Base-by-base conservation (phyloP, 768 basidiomycete species). In the Rhodotorula sphaerocarpa region DNA sequence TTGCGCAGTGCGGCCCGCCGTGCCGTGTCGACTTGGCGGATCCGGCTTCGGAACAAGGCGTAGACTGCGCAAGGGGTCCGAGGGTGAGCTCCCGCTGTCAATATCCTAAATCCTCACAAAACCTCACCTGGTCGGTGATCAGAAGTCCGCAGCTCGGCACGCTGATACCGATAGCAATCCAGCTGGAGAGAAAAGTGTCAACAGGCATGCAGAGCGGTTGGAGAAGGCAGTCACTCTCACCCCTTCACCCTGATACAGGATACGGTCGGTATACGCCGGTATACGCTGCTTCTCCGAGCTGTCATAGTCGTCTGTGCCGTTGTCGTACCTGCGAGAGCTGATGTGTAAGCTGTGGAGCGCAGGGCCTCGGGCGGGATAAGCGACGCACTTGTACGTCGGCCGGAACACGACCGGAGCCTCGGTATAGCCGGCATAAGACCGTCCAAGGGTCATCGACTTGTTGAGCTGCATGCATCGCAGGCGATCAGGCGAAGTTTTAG, bases 241-340 rank as follows among this genome's bases (percentile, higher is more conserved):
- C 39, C 79, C 77, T 39, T 72, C 72, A 15, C 93, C 93, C 64
- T 82, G 83, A 77, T 86, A 92, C 61, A 99, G 74, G 12, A 99
- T 83, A n/a, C 95, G 88, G 78, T 99, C 95, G 70, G 93, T 97
- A 92, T 92, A 97, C 23, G 93, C 90, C 9, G 95, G 95, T 72
- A 95, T 86, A 30, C 95, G 82, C 81, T 85, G 83, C 78, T 97
- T 99, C 76, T 97, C 95, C 73, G 89, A 88, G 20, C 89, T 87
- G 74, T 99, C 95, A 74, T 96, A 99, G 51, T 80, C 79, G 65
- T 95, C 86, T 14, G 90, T 74, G 3, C 76, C 75, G 51, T 75
- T 75, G 63, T 77, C 77, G 63, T 75, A 76, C 43, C 45, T 56
- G 14, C 23, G 6, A 3, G 7, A 4, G n/a, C 7, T 12, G 7